A percentile compares a stretch with the other conserved stretches of the same genome.
phyloP scores from a whole-genome alignment of 176 grass and related monocot genomes.

The Musa itinerans region DNA sequence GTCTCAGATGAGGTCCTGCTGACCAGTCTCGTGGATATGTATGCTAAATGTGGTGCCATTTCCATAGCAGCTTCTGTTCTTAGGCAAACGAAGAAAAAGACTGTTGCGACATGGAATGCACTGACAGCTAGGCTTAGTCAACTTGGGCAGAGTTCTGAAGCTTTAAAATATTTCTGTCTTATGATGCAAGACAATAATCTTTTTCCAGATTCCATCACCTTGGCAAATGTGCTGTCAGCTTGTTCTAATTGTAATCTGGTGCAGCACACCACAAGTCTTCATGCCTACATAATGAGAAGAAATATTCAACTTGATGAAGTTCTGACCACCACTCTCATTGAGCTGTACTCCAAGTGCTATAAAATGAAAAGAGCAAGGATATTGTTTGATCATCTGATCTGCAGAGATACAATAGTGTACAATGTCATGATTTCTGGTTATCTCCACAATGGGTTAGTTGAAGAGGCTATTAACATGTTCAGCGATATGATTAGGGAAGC shows the following conservation, averaged over 20 bases:
- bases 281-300: constrained; percentile 53
- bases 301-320: constrained; percentile 38
- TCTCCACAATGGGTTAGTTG: constrained; percentile 30
- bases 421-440: constrained; percentile 47
- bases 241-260: constrained; percentile 34
- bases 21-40: constrained; percentile 41
- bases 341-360: constrained; percentile 40
- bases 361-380: constrained; percentile 26
- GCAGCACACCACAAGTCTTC: constrained; percentile 31
- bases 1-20: constrained; percentile 45
- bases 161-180: constrained; percentile 31
- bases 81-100: constrained; percentile 20
- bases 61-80: constrained; percentile 29
- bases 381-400: constrained; percentile 38
- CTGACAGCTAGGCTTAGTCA: constrained; percentile 35
- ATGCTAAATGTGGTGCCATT: constrained; percentile 37
- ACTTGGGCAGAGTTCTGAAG: constrained; percentile 20
- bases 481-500: constrained; percentile 27
- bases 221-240: constrained; percentile 51
- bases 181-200: constrained; percentile 39
- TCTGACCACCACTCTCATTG: constrained; percentile 50
- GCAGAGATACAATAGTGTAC: constrained; percentile 45
- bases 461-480: constrained; percentile 34
- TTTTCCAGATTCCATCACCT: constrained; percentile 42
- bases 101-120: constrained; percentile 49